Evolutionary conservation across 2,329 filamentous ascomycete genomes (phyloP), one percentile per base, ranked within the genome.

Genomic region (Neonectria neomacrospora): DNA sequence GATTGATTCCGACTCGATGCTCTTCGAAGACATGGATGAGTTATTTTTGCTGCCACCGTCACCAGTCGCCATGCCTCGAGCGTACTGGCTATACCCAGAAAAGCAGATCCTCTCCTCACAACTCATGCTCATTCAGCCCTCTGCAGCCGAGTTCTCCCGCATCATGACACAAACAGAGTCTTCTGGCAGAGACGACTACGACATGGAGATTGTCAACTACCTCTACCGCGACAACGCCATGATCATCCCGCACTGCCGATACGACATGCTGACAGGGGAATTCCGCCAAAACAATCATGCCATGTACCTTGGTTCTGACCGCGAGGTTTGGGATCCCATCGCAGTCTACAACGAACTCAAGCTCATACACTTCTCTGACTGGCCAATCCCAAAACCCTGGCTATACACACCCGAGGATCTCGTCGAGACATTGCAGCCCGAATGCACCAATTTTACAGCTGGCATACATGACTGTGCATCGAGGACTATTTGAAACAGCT

Each of bases 291-390:
- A 84, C 2, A 76, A 86, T 1, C 85, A 85, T 67, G 70, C 78
- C 16, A 76, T 80, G 2, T 83, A 83, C 50, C 76, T 81, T 1
- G 74, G 75, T 3, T 67, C 70, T 6, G 78, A 80, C 9, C 74
- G 81, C 2, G 86, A 86, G 65, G 68, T 71, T 2, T 92, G 89
- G 88, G 85, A 91, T 70, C 82, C 89, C 0, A 22, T 76, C 62
- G 57, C 74, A 34, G 81, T 82, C 1, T 80, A 86, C 55, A 81
- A 82, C 14, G 87, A 91, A 69, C 86, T 88, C 7, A 91, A 90
- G 66, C 81, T 90, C 5, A 79, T 92, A 2, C 90, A 92, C 74
- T 92, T 92, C 74, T 90, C 86, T 12, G 90, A 93, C 71, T 91
- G 87, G 87, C 90, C 90, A 1, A 69, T 91, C 6, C 88, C 89